These are phyloP conservation scores for Mycena rosella DNA, from an alignment of 768 basidiomycete species.

Conservation along the genomic window DNA sequence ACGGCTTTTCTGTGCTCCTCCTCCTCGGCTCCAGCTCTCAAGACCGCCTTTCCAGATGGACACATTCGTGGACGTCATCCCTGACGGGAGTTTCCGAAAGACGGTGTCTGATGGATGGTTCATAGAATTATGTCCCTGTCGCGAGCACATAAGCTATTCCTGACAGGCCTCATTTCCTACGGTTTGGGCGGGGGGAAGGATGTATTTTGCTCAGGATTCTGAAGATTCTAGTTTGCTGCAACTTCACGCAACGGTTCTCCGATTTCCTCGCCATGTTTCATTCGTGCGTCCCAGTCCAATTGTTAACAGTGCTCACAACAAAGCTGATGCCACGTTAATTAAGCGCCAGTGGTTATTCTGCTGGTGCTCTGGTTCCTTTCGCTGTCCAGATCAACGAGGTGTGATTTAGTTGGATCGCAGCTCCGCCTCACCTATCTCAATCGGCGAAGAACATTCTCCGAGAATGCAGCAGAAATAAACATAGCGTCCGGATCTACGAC, in stretches of 20 bases:
- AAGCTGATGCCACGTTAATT: slow-evolving; percentile 13
- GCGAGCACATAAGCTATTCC: not conserved
- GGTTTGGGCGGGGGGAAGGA: not conserved
- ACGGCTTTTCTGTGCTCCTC: not conserved
- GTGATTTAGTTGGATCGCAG: slow-evolving; percentile 22
- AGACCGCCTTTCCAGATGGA: not conserved
- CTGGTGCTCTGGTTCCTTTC: not conserved
- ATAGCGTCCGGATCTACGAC: slow-evolving; percentile 9
- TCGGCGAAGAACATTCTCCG: slow-evolving; percentile 32
- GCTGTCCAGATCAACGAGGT: slow-evolving; percentile 27
- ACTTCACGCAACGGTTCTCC: not conserved
- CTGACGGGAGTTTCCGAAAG: slow-evolving; percentile 5
- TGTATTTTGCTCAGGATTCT: not conserved
- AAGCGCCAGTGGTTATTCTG: slow-evolving; percentile 13
- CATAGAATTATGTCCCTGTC: slow-evolving; percentile 27
- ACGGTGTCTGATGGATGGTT: slow-evolving; percentile 4
- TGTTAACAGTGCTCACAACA: not conserved
- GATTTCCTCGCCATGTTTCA: not conserved
- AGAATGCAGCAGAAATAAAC: slow-evolving; percentile 8
- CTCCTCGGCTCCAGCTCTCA: not conserved
- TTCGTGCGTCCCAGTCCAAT: slow-evolving; percentile 3
- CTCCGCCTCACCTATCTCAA: slow-evolving; percentile 28
- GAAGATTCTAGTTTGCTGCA: too few species aligned
- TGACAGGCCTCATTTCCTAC: not conserved
- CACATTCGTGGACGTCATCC: slow-evolving; percentile 9